phyloP scores from a whole-genome alignment of 805 yeast species.

The Torulaspora microellipsoides region DNA sequence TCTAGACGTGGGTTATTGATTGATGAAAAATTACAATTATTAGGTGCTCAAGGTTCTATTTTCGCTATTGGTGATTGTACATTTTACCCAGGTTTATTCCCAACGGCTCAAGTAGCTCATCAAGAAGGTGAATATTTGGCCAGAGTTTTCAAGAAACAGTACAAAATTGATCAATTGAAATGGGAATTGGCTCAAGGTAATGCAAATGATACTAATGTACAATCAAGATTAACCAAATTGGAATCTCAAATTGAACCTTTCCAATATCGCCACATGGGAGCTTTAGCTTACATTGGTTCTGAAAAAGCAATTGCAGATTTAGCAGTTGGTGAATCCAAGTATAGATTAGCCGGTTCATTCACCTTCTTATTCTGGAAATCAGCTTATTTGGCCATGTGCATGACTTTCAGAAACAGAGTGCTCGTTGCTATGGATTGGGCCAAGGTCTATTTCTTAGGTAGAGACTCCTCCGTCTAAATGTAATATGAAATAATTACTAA shows the following conservation, averaged over 20 bases:
- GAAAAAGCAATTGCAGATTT: constrained; percentile 94
- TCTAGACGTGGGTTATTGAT: constrained; percentile 89
- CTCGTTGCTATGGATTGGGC: constrained; percentile 86
- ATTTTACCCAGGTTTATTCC: constrained; percentile 78
- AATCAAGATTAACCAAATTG: constrained; percentile 42
- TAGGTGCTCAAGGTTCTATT: constrained; percentile 71
- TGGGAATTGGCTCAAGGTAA: constrained; percentile 39
- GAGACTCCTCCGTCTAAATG: constrained; percentile 54
- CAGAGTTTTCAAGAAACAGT: constrained; percentile 57
- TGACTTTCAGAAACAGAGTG: constrained; percentile 82
- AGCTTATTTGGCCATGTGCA: constrained; percentile 89
- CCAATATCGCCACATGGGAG: constrained; percentile 83
- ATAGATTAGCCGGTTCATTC: constrained; percentile 77
- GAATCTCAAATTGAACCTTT: constrained; percentile 53
- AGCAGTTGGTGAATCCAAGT: constrained; percentile 67
- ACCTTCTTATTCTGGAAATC: constrained; percentile 94
- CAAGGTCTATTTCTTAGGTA: constrained; percentile 82
- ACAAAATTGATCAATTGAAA: constrained; percentile 56
- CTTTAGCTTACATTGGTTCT: constrained; percentile 88
- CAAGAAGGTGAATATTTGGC: constrained; percentile 88
- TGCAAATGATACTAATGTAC: constrained; percentile 35
- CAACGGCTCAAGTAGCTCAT: constrained; percentile 96
- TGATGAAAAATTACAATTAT: constrained; percentile 73
- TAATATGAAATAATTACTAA: not conserved
- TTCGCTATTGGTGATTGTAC: constrained; percentile 96